Base-by-base conservation (phyloP, 176 grass and related monocot species). In the Ensete ventricosum region DNA sequence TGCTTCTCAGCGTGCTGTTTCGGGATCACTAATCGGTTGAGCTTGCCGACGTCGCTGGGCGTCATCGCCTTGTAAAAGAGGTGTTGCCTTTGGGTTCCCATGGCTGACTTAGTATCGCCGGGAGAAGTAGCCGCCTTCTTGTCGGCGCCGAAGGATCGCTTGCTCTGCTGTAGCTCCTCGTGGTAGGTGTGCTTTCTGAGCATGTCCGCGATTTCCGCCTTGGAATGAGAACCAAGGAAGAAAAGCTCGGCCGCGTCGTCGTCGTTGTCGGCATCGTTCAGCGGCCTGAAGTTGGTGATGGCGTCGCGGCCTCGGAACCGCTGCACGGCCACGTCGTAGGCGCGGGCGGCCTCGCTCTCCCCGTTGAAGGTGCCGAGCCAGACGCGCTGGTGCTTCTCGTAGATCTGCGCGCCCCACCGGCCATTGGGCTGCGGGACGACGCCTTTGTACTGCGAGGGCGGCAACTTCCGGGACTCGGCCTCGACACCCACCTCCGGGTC, bases 361-460 rank as follows among this genome's bases (percentile, higher is more conserved):
- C 7, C 22, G 64, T 67, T 29, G 86, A 98, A 98, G 9, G 95
- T 94, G 59, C 95, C 95, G 2, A 98, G 88, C 95, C 95, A 98
- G 58, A 98, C 95, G 59, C 95, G 95, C 82, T 85, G 88, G 89
- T 94, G 90, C 8, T 85, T 81, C 82, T 99, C 95, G 77, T 99
- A 99, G 85, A 99, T 94, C 89, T 99, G 95, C n/a, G 90, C 88
- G 9, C 95, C 95, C 95, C 95, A 98, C 9, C 95, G 82, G 53
- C 95, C 95, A 76, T 94, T 94, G 12, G 95, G 95, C 83, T 94
- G 95, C 9, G 95, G 90, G 50, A 99, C 95, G 6, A 99, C 95
- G 74, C 95, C 95, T 81, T 94, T 99, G 82, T 91, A 94, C 73
- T 72, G 83, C 9, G 95, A 91, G 1, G 90, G 87, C 62, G 95